Evolutionary conservation across 345 rosid genomes (phyloP), one percentile per base, ranked within the genome.

Genomic region (Gossypium mustelinum): DNA sequence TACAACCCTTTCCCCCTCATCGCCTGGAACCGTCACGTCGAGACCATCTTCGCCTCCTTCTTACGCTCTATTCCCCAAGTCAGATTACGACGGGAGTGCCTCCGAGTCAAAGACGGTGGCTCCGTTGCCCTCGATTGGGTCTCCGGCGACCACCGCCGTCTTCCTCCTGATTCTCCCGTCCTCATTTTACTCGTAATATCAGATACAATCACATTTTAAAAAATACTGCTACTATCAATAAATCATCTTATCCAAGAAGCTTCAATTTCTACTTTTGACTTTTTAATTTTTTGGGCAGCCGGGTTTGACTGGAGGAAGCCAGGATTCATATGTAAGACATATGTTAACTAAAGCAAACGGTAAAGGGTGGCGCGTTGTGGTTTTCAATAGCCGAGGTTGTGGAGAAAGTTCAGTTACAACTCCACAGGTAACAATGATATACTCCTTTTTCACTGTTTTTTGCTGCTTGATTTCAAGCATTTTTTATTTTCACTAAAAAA

Each of bases 371-470:
- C 92, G 98, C 29, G 90, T 87, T 44, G 97, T 94, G 14, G 97
- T 94, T 71, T 94, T 92, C 65, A 92, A 92, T 78, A 92, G 98
- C 82, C 81, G 97, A 51, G 97, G 97, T 6, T 94, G 97, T 77
- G 97, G 88, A 55, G 73, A 84, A 70, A 87, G 95, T 79, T 95
- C 97, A 71, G 97, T 94, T 7, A 89, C 92, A 10, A 88, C 97
- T 75, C 89, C 97, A 82, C 94, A 88, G 92, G 98, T 92, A 76
- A 44, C 59, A 13, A 27, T 51, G 9, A 12, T 4, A 14, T 4
- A 14, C n/a, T 7, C 63, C 9, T 4, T 48, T 25, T 41, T n/a
- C 48, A 9, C 20, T 65, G 11, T 56, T 56, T 56, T 56, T 56
- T 56, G 44, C 50, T 59, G 56, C 27, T 52, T 25, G 14, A 17